Evolutionary conservation across 176 grass and related monocot genomes (phyloP), one percentile per base, ranked within the genome.

Genomic region (Carex littledalei): DNA sequence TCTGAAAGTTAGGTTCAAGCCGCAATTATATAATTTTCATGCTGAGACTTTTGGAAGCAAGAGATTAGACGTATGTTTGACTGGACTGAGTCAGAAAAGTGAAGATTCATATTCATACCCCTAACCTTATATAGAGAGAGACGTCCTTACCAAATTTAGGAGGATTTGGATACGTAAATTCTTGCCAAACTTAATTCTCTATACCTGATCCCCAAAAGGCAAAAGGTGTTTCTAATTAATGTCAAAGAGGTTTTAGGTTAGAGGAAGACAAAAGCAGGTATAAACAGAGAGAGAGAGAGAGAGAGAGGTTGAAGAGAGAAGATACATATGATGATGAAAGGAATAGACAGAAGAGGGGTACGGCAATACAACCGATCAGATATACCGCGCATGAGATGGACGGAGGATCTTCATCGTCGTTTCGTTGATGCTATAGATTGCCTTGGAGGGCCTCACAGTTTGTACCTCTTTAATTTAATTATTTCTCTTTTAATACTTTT

Each of bases 361-460:
- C 88, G 96, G 88, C 93, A 91, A 71, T 99, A 99, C 91, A 94
- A 88, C 90, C 80, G 96, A 8, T 95, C 96, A 2, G 91, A 94
- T 15, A 71, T 81, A 43, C 93, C 91, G 3, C 91, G 96, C 80
- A 91, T 95, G 84, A 87, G 88, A 60, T 99, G 96, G 96, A 95
- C 96, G 14, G 93, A 95, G 84, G 96, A 95, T 82, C 90, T 99
- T 7, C 96, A 99, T 81, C 85, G 85, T 67, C 84, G 85, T 84
- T 99, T 99, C 18, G 41, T 94, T 22, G 81, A 92, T 83, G 93
- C 93, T 55, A 87, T 99, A 39, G 84, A 90, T 63, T 89, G 87
- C 79, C 96, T 99, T 47, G 96, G 96, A 29, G 93, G 96, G 31
- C 77, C 86, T 62, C 47, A 95, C 17, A 82, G 96, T 99, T 58